Base-by-base conservation (phyloP, 148 eudicot species). In the Arbutus unedo region DNA sequence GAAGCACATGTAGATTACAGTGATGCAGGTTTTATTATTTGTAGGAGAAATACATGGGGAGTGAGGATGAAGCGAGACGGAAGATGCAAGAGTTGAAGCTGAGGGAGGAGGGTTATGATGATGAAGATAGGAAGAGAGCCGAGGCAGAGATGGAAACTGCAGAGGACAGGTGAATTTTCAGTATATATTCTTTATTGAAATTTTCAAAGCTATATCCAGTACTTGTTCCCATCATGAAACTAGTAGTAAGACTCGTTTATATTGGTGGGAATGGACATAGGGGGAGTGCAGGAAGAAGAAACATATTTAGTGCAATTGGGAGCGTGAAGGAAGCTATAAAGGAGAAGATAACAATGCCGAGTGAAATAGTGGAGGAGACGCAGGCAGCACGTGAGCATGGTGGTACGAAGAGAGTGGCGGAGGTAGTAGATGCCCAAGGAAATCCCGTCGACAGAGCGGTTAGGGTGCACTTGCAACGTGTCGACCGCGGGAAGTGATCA, bases 71-170 rank as follows among this genome's bases (percentile, higher is more conserved):
- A 76, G 90, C 93, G 10, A 86, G 91, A 82, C 81, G 79, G 82
- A 88, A 80, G 85, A 88, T 83, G 92, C 91, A 94, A 79, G 91
- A 84, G 21, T 10, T 84, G 87, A 92, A 85, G 76, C 60, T 89
- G 2, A 81, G 84, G 10, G 88, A 79, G 23, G 89, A 90, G 31
- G 88, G 85, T 14, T 88, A 57, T 0, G 15, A 79, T 0, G 89
- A 85, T 45, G 85, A 86, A 16, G 87, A 76, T 18, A 75, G 76
- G 1, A 78, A 83, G 45, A 74, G 84, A 82, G 89, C 79, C 0
- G 81, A 75, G 67, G 90, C 84, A 18, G 84, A 79, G 4, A 77
- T 77, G 38, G 86, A 88, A 76, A 77, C 89, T 8, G 88, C 90
- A 8, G 89, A 86, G 23, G 45, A 81, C 59, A 87, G 92, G 91